Base-by-base conservation (phyloP, 768 basidiomycete species). In the Cystobasidium onofrii region DNA sequence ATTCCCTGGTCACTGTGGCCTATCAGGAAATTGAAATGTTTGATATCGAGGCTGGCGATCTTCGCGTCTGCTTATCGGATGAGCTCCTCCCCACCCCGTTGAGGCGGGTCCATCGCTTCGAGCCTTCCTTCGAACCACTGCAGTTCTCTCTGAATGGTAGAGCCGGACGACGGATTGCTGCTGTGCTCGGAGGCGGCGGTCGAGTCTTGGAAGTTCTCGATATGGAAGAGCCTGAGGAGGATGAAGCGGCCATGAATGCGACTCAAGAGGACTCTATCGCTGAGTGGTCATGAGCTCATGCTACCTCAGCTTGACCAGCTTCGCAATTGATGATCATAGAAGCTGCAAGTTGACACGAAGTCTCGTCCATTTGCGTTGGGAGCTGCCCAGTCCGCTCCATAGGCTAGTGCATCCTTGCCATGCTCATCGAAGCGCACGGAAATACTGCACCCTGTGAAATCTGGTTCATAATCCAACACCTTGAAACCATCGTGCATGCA, bases 401-500 rank as follows among this genome's bases (percentile, higher is more conserved):
- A 91, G 20, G 86, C 85, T 74, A 83, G 85, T 10, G 85, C 75
- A 36, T 88, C 39, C 36, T 64, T 82, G 52, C 84, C 80, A 70
- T 69, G 74, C 29, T 75, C 80, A 36, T 34, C 55, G 57, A 39
- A 66, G 43, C 77, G 23, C 75, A 75, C 60, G 34, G 17, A 12
- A 61, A 33, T 60, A 55, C 15, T 52, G 54, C 10, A 29, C n/a
- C 18, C 62, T 36, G 20, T 12, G 46, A 55, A 43, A 27, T 65
- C 76, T 31, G 72, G 67, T 50, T 80, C 79, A 67, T 71, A 81
- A 71, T 55, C 75, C 73, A 73, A 90, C 86, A 95, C 84, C 79
- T 96, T 96, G 85, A 92, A 94, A 12, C 95, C 94, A 75, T 92
- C 92, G 79, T 95, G 94, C 96, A 98, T 99, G 79, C 90, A 92